These are phyloP conservation scores for Cutaneotrichosporon cyanovorans DNA, from an alignment of 1,284 basidiomycete genomes.

Conservation along the genomic window DNA sequence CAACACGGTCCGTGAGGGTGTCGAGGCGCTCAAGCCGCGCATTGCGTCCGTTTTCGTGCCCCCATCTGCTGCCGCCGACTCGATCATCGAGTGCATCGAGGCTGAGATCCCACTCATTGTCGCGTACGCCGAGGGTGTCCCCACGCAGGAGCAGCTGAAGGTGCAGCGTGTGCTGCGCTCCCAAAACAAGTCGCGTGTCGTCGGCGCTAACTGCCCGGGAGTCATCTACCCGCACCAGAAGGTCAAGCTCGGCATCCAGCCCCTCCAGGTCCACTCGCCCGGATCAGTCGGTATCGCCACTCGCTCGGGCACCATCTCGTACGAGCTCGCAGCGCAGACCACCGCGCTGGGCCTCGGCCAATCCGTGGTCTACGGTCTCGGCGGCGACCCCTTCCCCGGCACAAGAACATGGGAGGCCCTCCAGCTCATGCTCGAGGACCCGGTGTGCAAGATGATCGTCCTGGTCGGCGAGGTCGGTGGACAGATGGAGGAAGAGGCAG, in stretches of 20 bases:
- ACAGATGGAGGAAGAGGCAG: constrained; percentile 89
- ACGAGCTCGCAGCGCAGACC: constrained; percentile 90
- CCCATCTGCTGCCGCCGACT: constrained; percentile 62
- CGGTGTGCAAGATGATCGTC: constrained; percentile 78
- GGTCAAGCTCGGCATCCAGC: constrained; percentile 98
- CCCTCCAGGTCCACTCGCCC: constrained; percentile 84
- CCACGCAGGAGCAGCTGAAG: constrained; percentile 50
- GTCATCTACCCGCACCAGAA: constrained; percentile 73
- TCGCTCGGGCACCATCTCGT: constrained; percentile 68
- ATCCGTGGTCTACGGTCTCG: constrained; percentile 86
- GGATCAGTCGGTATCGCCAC: constrained; percentile 87
- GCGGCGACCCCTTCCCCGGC: constrained; percentile 94
- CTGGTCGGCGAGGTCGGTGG: constrained; percentile 95
- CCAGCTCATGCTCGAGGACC: constrained; percentile 81
- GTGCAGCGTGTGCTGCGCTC: constrained; percentile 80
- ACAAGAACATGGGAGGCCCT: constrained; percentile 64
- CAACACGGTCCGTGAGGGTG: constrained; percentile 74
- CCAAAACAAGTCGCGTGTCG: constrained; percentile 83
- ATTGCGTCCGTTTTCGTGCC: constrained; percentile 16
- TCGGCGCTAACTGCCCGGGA: constrained; percentile 84
- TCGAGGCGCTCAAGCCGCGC: constrained; percentile 12
- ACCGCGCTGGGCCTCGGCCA: constrained; percentile 88
- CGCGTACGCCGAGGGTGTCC: constrained; percentile 88
- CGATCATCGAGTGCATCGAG: constrained; percentile 89
- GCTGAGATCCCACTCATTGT: constrained; percentile 88